A percentile compares a stretch with the other conserved stretches of the same genome.
These are phyloP conservation scores for Xylariaceae sp. DNA, from an alignment of 2,329 filamentous ascomycete species.

Conservation along the genomic window DNA sequence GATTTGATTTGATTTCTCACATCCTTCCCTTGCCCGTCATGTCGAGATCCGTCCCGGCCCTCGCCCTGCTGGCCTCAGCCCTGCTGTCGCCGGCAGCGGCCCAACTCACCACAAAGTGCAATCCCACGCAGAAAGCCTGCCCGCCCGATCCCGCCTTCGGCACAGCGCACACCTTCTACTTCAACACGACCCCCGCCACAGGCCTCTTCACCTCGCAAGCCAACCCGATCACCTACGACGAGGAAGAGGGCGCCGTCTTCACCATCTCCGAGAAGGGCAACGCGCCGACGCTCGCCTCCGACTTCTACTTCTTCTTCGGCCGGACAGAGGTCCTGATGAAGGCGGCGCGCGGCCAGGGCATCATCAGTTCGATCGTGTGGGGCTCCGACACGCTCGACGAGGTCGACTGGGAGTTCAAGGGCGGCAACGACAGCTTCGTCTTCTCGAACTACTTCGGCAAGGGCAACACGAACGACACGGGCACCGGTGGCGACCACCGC, in stretches of 20 bases:
- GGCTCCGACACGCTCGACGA: slow-evolving; percentile 81
- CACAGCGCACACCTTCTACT: slow-evolving; percentile 55
- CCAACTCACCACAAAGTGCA: slow-evolving; percentile 73
- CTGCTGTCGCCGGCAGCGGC: slow-evolving; percentile 49
- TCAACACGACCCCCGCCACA: slow-evolving; percentile 56
- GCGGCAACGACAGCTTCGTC: slow-evolving; percentile 56
- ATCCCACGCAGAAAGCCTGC: slow-evolving; percentile 68
- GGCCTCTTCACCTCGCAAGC: slow-evolving; percentile 64
- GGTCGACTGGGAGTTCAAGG: slow-evolving; percentile 81
- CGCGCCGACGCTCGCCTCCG: slow-evolving; percentile 71
- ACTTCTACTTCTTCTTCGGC: slow-evolving; percentile 84
- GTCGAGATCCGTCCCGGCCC: slow-evolving; percentile 27
- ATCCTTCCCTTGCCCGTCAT: neutral
- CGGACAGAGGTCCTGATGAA: slow-evolving; percentile 73
- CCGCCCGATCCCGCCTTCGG: slow-evolving; percentile 67
- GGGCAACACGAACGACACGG: slow-evolving; percentile 58
- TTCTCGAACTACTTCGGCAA: slow-evolving; percentile 79
- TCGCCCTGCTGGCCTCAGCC: slow-evolving; percentile 38
- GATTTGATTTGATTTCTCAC: too few relatives aligned
- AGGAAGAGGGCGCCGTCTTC: slow-evolving; percentile 63
- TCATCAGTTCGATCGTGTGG: slow-evolving; percentile 78
- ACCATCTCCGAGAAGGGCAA: slow-evolving; percentile 65
- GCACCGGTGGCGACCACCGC: slow-evolving; percentile 52
- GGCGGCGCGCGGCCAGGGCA: slow-evolving; percentile 66
- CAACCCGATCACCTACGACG: slow-evolving; percentile 57